These are phyloP conservation scores for Selaginella moellendorffii DNA, from an alignment of 75 land plant genomes.

Conservation along the genomic window DNA sequence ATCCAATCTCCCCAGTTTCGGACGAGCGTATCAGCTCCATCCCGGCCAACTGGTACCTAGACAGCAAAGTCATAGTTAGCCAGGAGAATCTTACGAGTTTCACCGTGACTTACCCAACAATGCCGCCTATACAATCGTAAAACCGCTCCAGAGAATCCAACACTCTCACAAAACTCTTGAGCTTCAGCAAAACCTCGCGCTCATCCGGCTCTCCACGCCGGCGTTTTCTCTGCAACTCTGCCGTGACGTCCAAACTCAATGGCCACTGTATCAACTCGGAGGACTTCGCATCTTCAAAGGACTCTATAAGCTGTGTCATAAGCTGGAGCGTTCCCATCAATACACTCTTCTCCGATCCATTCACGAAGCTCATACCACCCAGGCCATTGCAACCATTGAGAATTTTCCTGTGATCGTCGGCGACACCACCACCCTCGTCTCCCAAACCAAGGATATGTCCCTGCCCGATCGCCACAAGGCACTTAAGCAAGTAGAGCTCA, in stretches of 20 bases:
- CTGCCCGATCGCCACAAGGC: conserved; percentile 77
- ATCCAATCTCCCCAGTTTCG: conserved; percentile 15
- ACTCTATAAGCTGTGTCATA: neutral
- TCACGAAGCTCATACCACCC: too few species aligned
- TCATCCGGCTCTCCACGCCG: neutral
- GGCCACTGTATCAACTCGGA: too few species aligned
- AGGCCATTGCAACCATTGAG: too few species aligned
- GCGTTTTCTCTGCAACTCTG: neutral
- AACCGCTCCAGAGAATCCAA: conserved; percentile 58
- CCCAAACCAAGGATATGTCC: conserved; percentile 46
- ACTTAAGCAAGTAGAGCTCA: conserved; percentile 58
- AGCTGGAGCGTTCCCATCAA: neutral
- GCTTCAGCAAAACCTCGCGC: neutral
- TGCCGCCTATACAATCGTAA: conserved; percentile 95
- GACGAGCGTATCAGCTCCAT: conserved; percentile 58
- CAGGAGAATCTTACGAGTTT: neutral
- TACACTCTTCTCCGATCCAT: too few species aligned
- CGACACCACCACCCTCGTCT: too few species aligned
- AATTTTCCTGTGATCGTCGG: too few species aligned
- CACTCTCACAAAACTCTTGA: conserved; percentile 37
- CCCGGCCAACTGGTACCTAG: conserved; percentile 62
- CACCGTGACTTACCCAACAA: conserved; percentile 54
- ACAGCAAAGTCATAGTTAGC: neutral
- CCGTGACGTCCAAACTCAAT: too few species aligned
- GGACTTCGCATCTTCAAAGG: neutral